phyloP scores from a whole-genome alignment of 2,329 filamentous ascomycete genomes.

The Aspergillus sergii region DNA sequence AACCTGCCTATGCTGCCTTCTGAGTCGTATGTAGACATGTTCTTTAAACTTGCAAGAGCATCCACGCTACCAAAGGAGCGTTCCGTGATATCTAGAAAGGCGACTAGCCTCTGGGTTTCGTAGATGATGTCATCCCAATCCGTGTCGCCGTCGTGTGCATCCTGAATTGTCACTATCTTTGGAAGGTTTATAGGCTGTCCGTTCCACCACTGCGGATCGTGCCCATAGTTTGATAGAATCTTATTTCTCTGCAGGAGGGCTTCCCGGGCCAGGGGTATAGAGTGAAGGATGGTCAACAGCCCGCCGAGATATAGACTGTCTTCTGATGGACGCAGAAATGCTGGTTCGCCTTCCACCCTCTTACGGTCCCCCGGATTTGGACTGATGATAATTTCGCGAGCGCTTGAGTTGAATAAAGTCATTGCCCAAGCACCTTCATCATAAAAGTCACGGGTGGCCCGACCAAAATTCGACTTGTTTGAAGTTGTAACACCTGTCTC shows the following conservation, averaged over 20 bases:
- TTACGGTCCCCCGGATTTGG: conserved; percentile 54
- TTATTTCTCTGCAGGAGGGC: conserved; percentile 55
- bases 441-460: conserved; percentile 58
- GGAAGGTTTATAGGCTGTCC: conserved; percentile 55
- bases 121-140: conserved; percentile 53
- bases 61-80: conserved; percentile 62
- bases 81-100: conserved; percentile 60
- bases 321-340: conserved; percentile 59
- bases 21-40: conserved; percentile 34
- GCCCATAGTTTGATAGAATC: conserved; percentile 54
- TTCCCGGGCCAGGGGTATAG: conserved; percentile 61
- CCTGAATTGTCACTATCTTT: conserved; percentile 52
- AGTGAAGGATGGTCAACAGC: conserved; percentile 63
- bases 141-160: conserved; percentile 34
- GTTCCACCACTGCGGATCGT: conserved; percentile 64
- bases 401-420: conserved; percentile 50
- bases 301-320: conserved; percentile 58
- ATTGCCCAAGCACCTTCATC: conserved; percentile 60
- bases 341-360: conserved; percentile 53
- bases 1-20: conserved; percentile 48
- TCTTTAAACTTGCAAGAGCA: conserved; percentile 50
- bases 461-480: conserved; percentile 52
- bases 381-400: conserved; percentile 58
- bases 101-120: conserved; percentile 64
- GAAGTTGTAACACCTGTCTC: conserved; percentile 56